Evolutionary conservation across 352 stramenopile species (phyloP).

Genomic region (Pythium sukuiense): DNA sequence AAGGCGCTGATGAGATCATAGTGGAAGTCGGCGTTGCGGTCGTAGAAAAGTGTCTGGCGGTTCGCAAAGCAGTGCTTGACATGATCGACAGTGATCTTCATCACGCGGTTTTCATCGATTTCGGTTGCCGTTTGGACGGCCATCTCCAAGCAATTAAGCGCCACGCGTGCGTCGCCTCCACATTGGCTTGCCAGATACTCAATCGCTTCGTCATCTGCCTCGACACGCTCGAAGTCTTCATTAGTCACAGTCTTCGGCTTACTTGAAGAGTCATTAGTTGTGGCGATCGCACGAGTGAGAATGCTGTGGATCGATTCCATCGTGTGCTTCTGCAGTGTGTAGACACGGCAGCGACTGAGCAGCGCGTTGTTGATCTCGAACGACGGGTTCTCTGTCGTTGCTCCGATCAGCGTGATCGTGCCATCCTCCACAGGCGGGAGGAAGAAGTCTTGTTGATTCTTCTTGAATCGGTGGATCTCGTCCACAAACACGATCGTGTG

Average conservation of each 20-base stretch:
- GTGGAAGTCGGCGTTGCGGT: slow-evolving; percentile 84
- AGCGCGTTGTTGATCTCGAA: slow-evolving; percentile 89
- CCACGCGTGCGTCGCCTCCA: slow-evolving; percentile 76
- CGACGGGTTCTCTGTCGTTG: slow-evolving; percentile 88
- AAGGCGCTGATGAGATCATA: slow-evolving; percentile 87
- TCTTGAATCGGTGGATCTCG: slow-evolving; percentile 89
- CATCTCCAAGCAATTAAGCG: slow-evolving; percentile 85
- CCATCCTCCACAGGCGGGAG: slow-evolving; percentile 82
- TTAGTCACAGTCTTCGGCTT: slow-evolving; percentile 17
- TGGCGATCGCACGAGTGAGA: slow-evolving; percentile 52
- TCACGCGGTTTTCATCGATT: slow-evolving; percentile 25
- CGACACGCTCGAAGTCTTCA: slow-evolving; percentile 20
- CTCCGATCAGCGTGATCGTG: slow-evolving; percentile 86
- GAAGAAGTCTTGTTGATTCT: slow-evolving; percentile 88
- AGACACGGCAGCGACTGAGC: slow-evolving; percentile 77
- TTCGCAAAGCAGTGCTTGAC: slow-evolving; percentile 75
- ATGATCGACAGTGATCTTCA: slow-evolving; percentile 53
- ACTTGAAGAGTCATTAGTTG: slow-evolving; percentile 27
- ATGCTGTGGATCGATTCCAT: slow-evolving; percentile 62
- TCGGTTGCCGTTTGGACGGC: slow-evolving; percentile 48
- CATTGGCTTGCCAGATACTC: slow-evolving; percentile 71
- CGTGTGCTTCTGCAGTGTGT: slow-evolving; percentile 73
- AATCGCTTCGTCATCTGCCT: slow-evolving; percentile 58
- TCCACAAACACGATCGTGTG: slow-evolving; percentile 88
- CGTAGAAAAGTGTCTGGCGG: slow-evolving; percentile 77